Base-by-base conservation (phyloP, 495 filamentous ascomycete species). In the Penicillium angulare region DNA sequence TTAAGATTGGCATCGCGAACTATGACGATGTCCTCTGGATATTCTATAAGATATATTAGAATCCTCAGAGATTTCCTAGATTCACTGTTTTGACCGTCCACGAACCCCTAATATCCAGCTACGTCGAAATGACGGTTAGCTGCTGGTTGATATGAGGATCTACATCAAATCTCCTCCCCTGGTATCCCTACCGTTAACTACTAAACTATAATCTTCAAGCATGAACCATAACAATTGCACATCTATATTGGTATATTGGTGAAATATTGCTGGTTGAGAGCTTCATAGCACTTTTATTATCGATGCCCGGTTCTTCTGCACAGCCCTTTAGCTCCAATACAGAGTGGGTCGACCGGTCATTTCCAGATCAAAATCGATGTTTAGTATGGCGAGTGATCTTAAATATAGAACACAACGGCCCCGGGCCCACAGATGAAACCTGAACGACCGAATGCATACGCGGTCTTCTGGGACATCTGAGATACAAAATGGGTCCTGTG, bases 371-470 rank as follows among this genome's bases (percentile, higher is more conserved):
- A n/a, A n/a, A n/a, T n/a, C n/a, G n/a, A n/a, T n/a, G n/a, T n/a
- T n/a, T n/a, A n/a, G n/a, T n/a, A 10, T 21, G 31, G 18, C 23
- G 42, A 24, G 47, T 36, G 21, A 33, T 31, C 29, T 47, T 53
- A 57, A 50, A 35, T 57, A 57, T 57, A 57, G 55, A 40, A 52
- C 18, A 13, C 3, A 23, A 24, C n/a, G n/a, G n/a, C n/a, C 27
- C 27, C 8, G 13, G 27, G 2, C 27, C 27, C 27, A 31, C 27
- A 12, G 27, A 31, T 31, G 27, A 12, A 31, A 12, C 5, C 27
- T 31, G 13, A 31, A 31, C 8, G 8, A 12, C 5, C 2, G 8
- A 29, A 1, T 31, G 27, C 5, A 31, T 12, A 31, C 27, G 27
- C 27, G 13, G 27, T 12, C 27, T 31, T 31, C 8, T 31, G 27